Base-by-base conservation (phyloP, 169 alveolate genomes). In the Perkinsus marinus region DNA sequence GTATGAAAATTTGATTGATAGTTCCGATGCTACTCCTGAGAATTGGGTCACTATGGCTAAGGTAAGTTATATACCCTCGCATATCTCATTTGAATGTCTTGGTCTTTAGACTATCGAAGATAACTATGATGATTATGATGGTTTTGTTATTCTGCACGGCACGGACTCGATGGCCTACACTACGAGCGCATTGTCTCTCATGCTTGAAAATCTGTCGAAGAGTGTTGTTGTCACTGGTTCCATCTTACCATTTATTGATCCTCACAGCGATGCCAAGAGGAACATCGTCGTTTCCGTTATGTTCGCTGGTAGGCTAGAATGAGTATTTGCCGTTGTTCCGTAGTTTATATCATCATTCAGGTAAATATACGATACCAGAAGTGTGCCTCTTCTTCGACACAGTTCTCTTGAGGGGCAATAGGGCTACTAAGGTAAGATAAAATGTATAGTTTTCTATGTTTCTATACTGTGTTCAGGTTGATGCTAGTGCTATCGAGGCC, bases 111-210 rank as follows among this genome's bases (percentile, higher is more conserved):
- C 79, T 37, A 93, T 96, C 79, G 95, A 95, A 47, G 91, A 93
- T 68, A 89, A 95, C 92, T 96, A 96, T 92, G 90, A 94, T 39
- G 22, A 93, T 10, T 94, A 95, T 91, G 97, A 96, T 92, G 95
- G 97, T 5, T 96, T 97, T 68, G 93, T 97, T 10, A 94, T 97
- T 30, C 91, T 95, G 5, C 97, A 97, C 94, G 98, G 98, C 22
- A 97, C 98, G n/a, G 98, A 97, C 90, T 96, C 98, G 0, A 95
- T 97, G 97, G 96, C 97, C 19, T 97, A 95, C 92, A 96, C 97
- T 26, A 96, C 97, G 39, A 94, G 97, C 19, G 96, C 96, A 38
- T 90, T 97, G 19, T 94, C 97, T 0, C 95, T 96, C 92, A 95
- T 96, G 96, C 92, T 97, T 0, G 94, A 95, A 68, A 96, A 96